Percentiles rank a stretch among this genome's conserved stretches.
Conservation (phyloP, 306 rosid species). For the Echinosophora koreensis region DNA sequence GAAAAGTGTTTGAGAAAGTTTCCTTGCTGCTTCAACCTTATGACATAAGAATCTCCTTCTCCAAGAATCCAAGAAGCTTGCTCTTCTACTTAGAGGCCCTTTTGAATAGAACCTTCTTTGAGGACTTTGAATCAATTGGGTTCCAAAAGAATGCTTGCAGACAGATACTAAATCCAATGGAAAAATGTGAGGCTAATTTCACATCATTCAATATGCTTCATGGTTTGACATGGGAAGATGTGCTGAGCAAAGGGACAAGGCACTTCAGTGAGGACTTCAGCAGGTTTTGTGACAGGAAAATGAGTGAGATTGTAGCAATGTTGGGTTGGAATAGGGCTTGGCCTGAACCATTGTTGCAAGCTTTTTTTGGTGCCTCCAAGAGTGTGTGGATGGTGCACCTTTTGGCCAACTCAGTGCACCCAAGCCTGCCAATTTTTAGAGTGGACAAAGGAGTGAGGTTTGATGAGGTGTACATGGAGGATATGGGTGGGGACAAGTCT, state of each 20-base stretch:
- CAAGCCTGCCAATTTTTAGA: slow-evolving; percentile 72
- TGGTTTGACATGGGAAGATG: slow-evolving; percentile 89
- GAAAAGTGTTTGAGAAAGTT: slow-evolving; percentile 72
- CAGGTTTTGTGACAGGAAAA: slow-evolving; percentile 88
- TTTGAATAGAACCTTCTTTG: slow-evolving; percentile 73
- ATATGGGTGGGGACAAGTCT: slow-evolving; percentile 75
- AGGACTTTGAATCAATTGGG: slow-evolving; percentile 83
- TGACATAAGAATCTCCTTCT: slow-evolving; percentile 64
- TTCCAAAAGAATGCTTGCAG: slow-evolving; percentile 66
- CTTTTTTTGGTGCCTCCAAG: slow-evolving; percentile 88
- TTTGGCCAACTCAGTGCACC: slow-evolving; percentile 83
- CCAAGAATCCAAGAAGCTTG: slow-evolving; percentile 71
- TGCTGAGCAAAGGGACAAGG: slow-evolving; percentile 83
- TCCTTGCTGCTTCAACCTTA: slow-evolving; percentile 74
- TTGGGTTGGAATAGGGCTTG: slow-evolving; percentile 96
- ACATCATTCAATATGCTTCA: slow-evolving; percentile 61
- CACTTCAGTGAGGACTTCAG: slow-evolving; percentile 97
- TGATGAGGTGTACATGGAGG: slow-evolving; percentile 93
- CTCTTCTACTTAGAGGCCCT: slow-evolving; percentile 77
- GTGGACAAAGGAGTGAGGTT: slow-evolving; percentile 68
- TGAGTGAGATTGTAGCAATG: slow-evolving; percentile 93
- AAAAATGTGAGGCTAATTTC: slow-evolving; percentile 65
- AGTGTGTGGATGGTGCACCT: slow-evolving; percentile 90
- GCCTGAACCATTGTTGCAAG: slow-evolving; percentile 91
- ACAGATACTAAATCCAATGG: slow-evolving; percentile 69